phyloP scores from a whole-genome alignment of 2,329 filamentous ascomycete species.

The Alternaria novae-zelandiae region DNA sequence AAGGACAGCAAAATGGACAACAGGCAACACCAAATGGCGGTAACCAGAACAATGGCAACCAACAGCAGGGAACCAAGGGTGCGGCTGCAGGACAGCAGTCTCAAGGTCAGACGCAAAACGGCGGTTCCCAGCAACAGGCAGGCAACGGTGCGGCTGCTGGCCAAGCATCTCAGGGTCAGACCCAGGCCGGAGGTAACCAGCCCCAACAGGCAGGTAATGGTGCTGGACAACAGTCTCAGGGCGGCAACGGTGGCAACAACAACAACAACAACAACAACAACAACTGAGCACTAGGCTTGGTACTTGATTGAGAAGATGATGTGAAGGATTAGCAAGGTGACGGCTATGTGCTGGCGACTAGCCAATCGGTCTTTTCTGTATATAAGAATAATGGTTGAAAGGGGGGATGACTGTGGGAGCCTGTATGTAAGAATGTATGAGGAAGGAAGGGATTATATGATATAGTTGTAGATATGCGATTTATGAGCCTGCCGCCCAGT shows the following conservation, averaged over 20 bases:
- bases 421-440: background rate
- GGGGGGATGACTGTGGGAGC: background rate
- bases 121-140: background rate
- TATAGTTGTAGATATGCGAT: background rate
- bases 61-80: background rate
- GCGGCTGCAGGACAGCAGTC: conserved; percentile 1
- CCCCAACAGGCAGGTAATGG: background rate
- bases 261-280: background rate
- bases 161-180: background rate
- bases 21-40: background rate
- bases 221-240: conserved; percentile 4
- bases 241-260: background rate
- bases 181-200: background rate
- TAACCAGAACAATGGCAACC: background rate
- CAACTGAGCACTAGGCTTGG: background rate
- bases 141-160: conserved; percentile 2
- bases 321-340: background rate
- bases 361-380: conserved; percentile 4
- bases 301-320: background rate
- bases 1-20: conserved; percentile 12
- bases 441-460: background rate
- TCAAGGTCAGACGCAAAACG: background rate
- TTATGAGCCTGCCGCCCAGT: background rate
- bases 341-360: conserved; percentile 12
- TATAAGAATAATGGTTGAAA: conserved; percentile 3